Conservation (phyloP, 2,329 filamentous ascomycete genomes). For the Reticulascus tulasneorum region DNA sequence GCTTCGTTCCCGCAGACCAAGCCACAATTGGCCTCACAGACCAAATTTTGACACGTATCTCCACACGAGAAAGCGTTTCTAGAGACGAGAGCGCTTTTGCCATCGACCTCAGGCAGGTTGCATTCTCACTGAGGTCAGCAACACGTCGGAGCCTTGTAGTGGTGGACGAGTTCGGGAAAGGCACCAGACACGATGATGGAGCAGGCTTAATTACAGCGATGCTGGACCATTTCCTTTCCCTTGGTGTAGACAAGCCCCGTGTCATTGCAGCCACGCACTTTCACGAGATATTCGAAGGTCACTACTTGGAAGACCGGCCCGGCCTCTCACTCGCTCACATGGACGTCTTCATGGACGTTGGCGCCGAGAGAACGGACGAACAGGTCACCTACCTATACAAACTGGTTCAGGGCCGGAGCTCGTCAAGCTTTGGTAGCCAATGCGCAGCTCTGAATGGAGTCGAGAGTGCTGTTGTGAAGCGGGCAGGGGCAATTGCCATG, state of each 20-base stretch:
- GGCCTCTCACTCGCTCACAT: conserved; percentile 64
- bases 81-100: conserved; percentile 60
- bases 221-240: conserved; percentile 50
- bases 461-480: conserved; percentile 63
- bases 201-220: conserved; percentile 55
- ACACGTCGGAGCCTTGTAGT: conserved; percentile 76
- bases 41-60: conserved; percentile 83
- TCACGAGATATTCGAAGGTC: conserved; percentile 68
- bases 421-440: conserved; percentile 77
- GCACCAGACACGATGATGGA: conserved; percentile 55
- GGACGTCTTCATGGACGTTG: conserved; percentile 59
- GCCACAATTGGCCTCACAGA: conserved; percentile 85
- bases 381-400: conserved; percentile 75
- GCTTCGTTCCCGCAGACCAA: conserved; percentile 77
- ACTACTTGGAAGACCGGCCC: conserved; percentile 47
- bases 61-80: conserved; percentile 63
- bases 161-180: conserved; percentile 86
- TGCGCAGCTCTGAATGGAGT: conserved; percentile 89
- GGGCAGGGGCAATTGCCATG: conserved; percentile 70
- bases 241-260: conserved; percentile 46
- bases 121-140: conserved; percentile 68
- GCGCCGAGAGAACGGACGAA: conserved; percentile 48
- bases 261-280: conserved; percentile 61
- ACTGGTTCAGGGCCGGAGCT: conserved; percentile 62
- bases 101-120: conserved; percentile 83